Percentiles rank a stretch among this genome's conserved stretches.
These are phyloP conservation scores for Coelastrella sp. DNA, from an alignment of 139 green algal species.

Conservation along the genomic window DNA sequence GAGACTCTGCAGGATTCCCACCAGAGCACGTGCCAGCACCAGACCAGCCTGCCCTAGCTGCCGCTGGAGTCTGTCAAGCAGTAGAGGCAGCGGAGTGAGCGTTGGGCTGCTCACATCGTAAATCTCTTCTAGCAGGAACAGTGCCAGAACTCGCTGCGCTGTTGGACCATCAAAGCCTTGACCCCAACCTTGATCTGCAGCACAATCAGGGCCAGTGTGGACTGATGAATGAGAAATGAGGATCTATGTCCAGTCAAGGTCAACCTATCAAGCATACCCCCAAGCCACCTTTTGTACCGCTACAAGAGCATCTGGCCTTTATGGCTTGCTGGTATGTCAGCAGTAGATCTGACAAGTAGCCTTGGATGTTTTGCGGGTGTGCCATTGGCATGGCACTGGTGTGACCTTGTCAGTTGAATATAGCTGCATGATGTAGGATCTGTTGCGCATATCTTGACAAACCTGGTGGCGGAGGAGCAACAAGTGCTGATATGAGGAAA, in stretches of 20 bases:
- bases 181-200: conserved; percentile 29
- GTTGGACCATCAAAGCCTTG: conserved; percentile 31
- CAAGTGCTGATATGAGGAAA: conserved; percentile 35
- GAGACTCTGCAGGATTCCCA: neutral
- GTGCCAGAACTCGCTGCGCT: conserved; percentile 11
- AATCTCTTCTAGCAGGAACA: conserved; percentile 27
- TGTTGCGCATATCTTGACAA: neutral
- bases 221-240: too few species aligned
- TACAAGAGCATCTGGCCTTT: too few species aligned
- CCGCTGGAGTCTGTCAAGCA: neutral
- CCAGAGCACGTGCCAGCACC: neutral
- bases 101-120: conserved; percentile 22
- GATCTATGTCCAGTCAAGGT: too few species aligned
- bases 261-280: too few species aligned
- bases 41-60: conserved; percentile 24
- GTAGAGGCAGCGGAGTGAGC: neutral
- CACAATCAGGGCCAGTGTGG: too few species aligned
- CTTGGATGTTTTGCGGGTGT: too few species aligned
- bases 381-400: too few species aligned
- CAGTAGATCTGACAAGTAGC: too few species aligned
- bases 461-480: conserved; percentile 12
- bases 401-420: neutral
- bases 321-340: too few species aligned
- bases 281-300: too few species aligned
- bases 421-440: neutral